Conservation (phyloP, 805 yeast species). For the Sugiyamaella smithiae region DNA sequence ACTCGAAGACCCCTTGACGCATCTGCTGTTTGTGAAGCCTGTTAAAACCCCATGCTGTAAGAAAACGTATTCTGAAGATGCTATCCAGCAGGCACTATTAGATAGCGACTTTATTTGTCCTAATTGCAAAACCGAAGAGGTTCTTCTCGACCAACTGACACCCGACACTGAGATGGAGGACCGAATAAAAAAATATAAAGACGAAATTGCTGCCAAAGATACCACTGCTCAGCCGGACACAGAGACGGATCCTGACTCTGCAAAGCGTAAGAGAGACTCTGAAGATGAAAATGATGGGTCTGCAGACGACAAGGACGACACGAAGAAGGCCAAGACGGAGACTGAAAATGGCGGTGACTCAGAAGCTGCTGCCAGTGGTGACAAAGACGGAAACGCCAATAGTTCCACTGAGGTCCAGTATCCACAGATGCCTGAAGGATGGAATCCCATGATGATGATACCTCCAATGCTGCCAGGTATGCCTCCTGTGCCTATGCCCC, state of each 20-base stretch:
- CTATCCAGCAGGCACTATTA: slow-evolving; percentile 63
- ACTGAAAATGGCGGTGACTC: not conserved
- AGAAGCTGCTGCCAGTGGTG: not conserved
- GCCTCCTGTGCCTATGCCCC: slow-evolving; percentile 21
- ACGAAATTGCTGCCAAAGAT: slow-evolving; percentile 8
- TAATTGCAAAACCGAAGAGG: slow-evolving; percentile 69
- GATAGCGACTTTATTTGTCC: slow-evolving; percentile 92
- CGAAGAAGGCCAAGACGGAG: slow-evolving; percentile 8
- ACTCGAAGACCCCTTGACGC: slow-evolving; percentile 67
- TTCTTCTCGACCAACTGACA: slow-evolving; percentile 68
- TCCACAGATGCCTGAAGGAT: not conserved
- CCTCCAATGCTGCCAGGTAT: slow-evolving; percentile 9
- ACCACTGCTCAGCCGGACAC: not conserved
- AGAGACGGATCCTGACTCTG: not conserved
- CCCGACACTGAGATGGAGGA: slow-evolving; percentile 58
- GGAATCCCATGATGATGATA: slow-evolving; percentile 7
- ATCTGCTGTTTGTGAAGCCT: slow-evolving; percentile 64
- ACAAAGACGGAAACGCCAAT: not conserved
- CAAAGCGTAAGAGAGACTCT: slow-evolving; percentile 3
- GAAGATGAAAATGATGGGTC: not conserved
- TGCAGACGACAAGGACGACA: slow-evolving; percentile 1
- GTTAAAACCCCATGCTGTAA: slow-evolving; percentile 81
- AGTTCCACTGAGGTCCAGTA: not conserved
- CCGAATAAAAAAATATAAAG: slow-evolving; percentile 47
- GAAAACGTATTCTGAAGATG: slow-evolving; percentile 53